Base-by-base conservation (phyloP, 768 basidiomycete genomes). In the Tricholoma matsutake region DNA sequence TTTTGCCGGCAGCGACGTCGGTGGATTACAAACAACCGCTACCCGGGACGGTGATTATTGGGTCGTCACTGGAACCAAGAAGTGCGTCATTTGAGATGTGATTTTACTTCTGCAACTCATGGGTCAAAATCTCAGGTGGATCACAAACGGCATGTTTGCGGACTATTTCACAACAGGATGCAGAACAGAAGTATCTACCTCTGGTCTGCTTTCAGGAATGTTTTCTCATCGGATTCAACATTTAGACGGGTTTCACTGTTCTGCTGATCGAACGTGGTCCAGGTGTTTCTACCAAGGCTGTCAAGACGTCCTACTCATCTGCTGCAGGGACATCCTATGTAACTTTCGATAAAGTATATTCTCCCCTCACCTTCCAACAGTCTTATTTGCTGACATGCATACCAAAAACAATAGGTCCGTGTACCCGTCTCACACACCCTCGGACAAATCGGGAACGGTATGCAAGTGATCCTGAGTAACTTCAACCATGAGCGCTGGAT, bases 401-500 rank as follows among this genome's bases (percentile, higher is more conserved):
- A 2, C 5, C 16, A 4, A 28, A 49, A 47, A 49, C 11, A 13
- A 39, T 22, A 78, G 75, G 79, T 86, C 64, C 89, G 91, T 56
- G 94, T 96, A 0, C 94, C 96, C 0, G 79, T 91, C 8, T 83
- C 88, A 49, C 87, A 98, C 70, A 92, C 91, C 54, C 83, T 98
- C n/a, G 96, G 96, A 8, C 79, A 86, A 65, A 86, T 91, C 60
- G 91, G 94, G 57, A 84, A 84, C 49, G 96, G 96, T 51, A 83
- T 98, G 79, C 82, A 85, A 56, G 86, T 91, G 61, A 90, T 92
- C 59, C 77, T 96, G 20, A 88, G 83, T 69, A 94, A 94, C 75
- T 93, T 94, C 73, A 93, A 94, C 69, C 92, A 94, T 69, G 92
- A 94, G 68, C 84, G 92, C 56, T 93, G 91, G 92, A 92, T 94